Evolutionary conservation across 768 basidiomycete genomes (phyloP), one percentile per base, ranked within the genome.

Genomic region (Tephrocybe sp.): DNA sequence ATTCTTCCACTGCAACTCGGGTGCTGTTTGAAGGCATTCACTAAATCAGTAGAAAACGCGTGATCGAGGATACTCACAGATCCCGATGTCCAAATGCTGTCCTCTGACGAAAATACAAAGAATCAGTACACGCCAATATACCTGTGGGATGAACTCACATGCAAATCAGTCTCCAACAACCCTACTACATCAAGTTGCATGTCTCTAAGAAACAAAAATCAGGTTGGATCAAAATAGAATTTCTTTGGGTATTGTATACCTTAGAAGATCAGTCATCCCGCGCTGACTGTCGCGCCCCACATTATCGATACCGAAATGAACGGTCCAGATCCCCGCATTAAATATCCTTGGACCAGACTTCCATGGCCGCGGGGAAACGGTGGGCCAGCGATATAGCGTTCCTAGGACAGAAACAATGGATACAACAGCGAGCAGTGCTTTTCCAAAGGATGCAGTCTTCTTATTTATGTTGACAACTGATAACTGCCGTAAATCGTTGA

Each of bases 111-210:
- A 14, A 17, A 38, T 22, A 39, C 45, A 36, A 34, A 54, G 39
- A 50, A 19, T 19, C 43, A 48, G 45, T n/a, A 41, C 12, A 12
- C 13, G 4, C 43, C 7, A 32, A 34, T 14, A 30, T 26, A 39
- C 9, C n/a, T 35, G 16, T 20, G 42, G 19, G 11, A 10, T 20
- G 17, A 16, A 73, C 85, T 66, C 63, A 92, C 91, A 57, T 90
- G 82, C 39, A 91, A 65, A 68, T 96, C 92, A 1, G 90, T 92
- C 68, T 96, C 92, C 50, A 96, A 65, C 47, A 96, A 63, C 0
- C 92, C 92, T 5, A 94, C 79, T 1, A 96, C 75, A 62, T 96
- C 93, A 14, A 96, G 73, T 52, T 94, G 72, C 82, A 93, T 84
- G 60, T 93, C 92, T 55, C 83, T 83, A 47, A 11, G 23, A 12